Conservation (phyloP, 225 moss, liverwort and hornwort species). For the Asterella californica region DNA sequence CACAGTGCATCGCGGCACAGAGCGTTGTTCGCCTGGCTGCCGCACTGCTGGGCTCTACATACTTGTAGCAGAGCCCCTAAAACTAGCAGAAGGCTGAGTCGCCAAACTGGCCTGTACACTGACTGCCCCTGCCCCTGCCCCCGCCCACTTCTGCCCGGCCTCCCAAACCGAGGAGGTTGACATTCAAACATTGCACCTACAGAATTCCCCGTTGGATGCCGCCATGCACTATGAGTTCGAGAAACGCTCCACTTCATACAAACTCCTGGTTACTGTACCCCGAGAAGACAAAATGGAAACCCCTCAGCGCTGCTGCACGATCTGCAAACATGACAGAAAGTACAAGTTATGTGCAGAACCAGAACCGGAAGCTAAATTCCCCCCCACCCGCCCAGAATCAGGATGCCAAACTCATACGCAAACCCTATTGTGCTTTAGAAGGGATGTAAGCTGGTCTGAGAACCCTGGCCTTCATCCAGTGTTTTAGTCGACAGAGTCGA, state of each 20-base stretch:
- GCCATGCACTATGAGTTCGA: not conserved
- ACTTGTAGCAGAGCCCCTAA: not conserved
- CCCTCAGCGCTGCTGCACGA: not conserved
- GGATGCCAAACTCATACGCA: too few relatives aligned
- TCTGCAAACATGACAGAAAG: too few relatives aligned
- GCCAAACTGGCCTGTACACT: too few relatives aligned
- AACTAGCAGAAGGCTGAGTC: not conserved
- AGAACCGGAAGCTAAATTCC: too few relatives aligned
- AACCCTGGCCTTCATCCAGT: too few relatives aligned
- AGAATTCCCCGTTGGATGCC: not conserved
- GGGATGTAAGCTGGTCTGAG: too few relatives aligned
- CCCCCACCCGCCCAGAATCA: too few relatives aligned
- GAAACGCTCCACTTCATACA: not conserved
- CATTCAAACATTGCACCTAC: not conserved
- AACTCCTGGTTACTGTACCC: not conserved
- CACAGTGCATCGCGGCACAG: too few relatives aligned
- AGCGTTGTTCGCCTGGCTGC: not conserved
- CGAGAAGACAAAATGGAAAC: not conserved
- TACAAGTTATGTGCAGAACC: too few relatives aligned
- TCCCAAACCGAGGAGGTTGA: too few relatives aligned
- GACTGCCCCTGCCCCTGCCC: not conserved
- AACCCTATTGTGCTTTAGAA: too few relatives aligned
- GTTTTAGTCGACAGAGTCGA: too few relatives aligned
- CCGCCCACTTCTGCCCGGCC: not conserved
- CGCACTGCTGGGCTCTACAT: not conserved